phyloP scores from a whole-genome alignment of 805 yeast genomes.

The Metschnikowia matae region DNA sequence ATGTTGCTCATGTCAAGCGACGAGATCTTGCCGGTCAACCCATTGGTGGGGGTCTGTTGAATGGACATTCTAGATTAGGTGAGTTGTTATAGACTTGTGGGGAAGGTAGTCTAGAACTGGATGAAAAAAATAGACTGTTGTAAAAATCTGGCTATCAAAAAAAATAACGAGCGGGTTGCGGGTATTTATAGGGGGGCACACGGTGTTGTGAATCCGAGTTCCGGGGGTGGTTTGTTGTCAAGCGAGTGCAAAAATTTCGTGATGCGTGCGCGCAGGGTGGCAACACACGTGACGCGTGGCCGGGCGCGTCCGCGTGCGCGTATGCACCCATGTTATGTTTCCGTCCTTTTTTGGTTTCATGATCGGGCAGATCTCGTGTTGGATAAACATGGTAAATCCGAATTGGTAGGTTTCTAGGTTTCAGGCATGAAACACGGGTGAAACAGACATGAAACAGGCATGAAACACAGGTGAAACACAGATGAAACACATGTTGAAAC shows the following conservation, averaged over 20 bases:
- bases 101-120: too few relatives aligned
- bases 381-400: too few relatives aligned
- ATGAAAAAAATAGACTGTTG: not conserved
- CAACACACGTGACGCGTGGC: constrained; percentile 3
- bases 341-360: too few relatives aligned
- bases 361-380: too few relatives aligned
- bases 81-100: too few relatives aligned
- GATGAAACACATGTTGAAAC: not conserved
- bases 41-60: constrained; percentile 47
- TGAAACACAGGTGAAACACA: not conserved
- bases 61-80: constrained; percentile 11
- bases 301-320: constrained; percentile 10
- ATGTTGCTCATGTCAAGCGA: constrained; percentile 32
- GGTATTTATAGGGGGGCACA: constrained; percentile 10
- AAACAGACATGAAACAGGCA: not conserved
- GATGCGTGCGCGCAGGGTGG: constrained; percentile 4
- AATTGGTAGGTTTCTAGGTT: too few relatives aligned
- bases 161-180: not conserved
- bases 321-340: constrained; percentile 3
- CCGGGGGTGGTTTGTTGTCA: constrained; percentile 10
- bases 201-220: constrained; percentile 11
- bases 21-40: constrained; percentile 43
- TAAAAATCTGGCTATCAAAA: not conserved
- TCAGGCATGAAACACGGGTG: not conserved
- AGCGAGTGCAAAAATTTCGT: constrained; percentile 8